Evolutionary conservation across 495 filamentous ascomycete genomes (phyloP).

Genomic region (Trichoderma virens): DNA sequence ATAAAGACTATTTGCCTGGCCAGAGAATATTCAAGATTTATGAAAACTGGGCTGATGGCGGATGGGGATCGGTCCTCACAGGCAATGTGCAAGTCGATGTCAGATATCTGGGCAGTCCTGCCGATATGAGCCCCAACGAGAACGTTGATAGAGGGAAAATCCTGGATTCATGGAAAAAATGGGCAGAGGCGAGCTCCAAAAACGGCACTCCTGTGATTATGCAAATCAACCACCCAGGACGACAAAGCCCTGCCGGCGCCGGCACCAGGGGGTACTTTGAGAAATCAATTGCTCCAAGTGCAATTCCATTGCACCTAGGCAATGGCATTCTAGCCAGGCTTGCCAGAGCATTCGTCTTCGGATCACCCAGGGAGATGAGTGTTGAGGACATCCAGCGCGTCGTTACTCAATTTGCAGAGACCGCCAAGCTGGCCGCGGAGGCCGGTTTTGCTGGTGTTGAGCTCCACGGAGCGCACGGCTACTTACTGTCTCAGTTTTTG

Average conservation of each 20-base stretch:
- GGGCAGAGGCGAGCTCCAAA: conserved; percentile 37
- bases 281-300: conserved; percentile 33
- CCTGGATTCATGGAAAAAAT: conserved; percentile 36
- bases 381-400: conserved; percentile 49
- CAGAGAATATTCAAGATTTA: conserved; percentile 24
- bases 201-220: conserved; percentile 43
- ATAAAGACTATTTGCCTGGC: background rate
- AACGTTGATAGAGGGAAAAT: conserved; percentile 23
- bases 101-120: conserved; percentile 37
- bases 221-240: conserved; percentile 52
- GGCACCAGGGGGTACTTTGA: conserved; percentile 40
- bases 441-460: conserved; percentile 74
- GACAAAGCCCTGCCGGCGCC: conserved; percentile 41
- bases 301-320: background rate
- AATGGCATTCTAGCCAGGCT: conserved; percentile 28
- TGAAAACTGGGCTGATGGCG: conserved; percentile 41
- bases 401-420: conserved; percentile 43
- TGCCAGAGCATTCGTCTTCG: conserved; percentile 48
- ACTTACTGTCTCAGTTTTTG: conserved; percentile 64
- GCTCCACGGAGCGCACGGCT: conserved; percentile 65
- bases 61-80: conserved; percentile 42
- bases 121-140: conserved; percentile 33
- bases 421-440: conserved; percentile 36
- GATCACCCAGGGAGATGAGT: conserved; percentile 46
- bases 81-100: conserved; percentile 53